Conservation (phyloP, 352 stramenopile genomes). For the Chrysophaeum taylorii region DNA sequence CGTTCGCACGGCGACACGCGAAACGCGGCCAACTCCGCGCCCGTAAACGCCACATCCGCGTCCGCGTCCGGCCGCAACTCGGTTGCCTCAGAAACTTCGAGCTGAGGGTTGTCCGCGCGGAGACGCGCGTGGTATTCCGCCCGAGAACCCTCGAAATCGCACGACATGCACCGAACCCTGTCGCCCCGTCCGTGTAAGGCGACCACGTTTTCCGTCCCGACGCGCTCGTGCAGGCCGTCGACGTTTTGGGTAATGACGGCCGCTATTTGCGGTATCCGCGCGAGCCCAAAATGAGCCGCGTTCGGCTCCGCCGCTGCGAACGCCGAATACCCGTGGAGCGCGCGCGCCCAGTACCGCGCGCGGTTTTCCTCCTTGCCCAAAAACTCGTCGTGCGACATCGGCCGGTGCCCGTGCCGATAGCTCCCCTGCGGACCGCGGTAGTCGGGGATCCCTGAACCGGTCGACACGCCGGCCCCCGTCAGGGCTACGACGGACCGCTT, state of each 20-base stretch:
- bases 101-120: slow-evolving; percentile 52
- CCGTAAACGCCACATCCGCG: slow-evolving; percentile 72
- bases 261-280: slow-evolving; percentile 42
- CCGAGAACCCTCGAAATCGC: slow-evolving; percentile 50
- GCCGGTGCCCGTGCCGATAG: slow-evolving; percentile 82
- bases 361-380: not conserved
- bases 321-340: slow-evolving; percentile 69
- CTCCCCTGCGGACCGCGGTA: slow-evolving; percentile 85
- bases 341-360: slow-evolving; percentile 77
- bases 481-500: slow-evolving; percentile 48
- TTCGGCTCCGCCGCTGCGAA: slow-evolving; percentile 69
- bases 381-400: slow-evolving; percentile 30
- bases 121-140: slow-evolving; percentile 73
- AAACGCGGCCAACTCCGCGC: slow-evolving; percentile 34
- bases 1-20: slow-evolving; percentile 52
- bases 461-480: slow-evolving; percentile 88
- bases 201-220: slow-evolving; percentile 68
- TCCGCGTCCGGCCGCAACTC: slow-evolving; percentile 80
- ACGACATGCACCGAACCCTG: slow-evolving; percentile 61
- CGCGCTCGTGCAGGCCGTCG: slow-evolving; percentile 81
- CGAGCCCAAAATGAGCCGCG: slow-evolving; percentile 69
- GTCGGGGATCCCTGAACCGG: slow-evolving; percentile 90
- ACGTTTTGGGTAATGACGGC: slow-evolving; percentile 92
- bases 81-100: slow-evolving; percentile 49
- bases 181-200: slow-evolving; percentile 84